phyloP scores from a whole-genome alignment of 192 early-diverging fungal genomes.

The Funneliformis mosseae region DNA sequence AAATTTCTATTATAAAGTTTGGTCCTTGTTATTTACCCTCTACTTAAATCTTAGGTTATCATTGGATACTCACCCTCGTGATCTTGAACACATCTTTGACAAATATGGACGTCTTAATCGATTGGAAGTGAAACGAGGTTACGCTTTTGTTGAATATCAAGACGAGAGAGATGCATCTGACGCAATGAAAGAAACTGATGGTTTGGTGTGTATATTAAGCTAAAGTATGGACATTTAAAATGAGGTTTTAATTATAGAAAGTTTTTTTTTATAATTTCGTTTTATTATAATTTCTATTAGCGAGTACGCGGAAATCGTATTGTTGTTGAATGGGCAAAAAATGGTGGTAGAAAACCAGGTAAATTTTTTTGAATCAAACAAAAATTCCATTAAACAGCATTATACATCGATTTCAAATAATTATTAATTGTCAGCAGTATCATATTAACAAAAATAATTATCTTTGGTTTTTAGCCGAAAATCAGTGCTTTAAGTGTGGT shows the following conservation, averaged over 20 bases:
- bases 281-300: background rate
- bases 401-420: background rate
- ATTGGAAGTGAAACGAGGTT: constrained; percentile 58
- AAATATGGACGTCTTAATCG: constrained; percentile 59
- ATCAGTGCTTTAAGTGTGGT: constrained; percentile 32
- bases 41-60: constrained; percentile 37
- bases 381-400: background rate
- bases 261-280: background rate
- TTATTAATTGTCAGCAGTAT: no score
- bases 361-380: background rate
- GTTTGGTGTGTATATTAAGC: constrained; percentile 12
- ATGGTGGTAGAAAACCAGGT: constrained; percentile 52
- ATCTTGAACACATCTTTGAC: constrained; percentile 60
- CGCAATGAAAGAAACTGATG: constrained; percentile 6
- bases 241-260: no score
- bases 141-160: constrained; percentile 55
- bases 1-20: background rate
- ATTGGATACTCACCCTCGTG: constrained; percentile 50
- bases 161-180: constrained; percentile 40
- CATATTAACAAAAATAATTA: background rate
- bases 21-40: background rate
- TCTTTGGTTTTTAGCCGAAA: constrained; percentile 9
- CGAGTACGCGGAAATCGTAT: constrained; percentile 46
- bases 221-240: background rate
- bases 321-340: constrained; percentile 62